Evolutionary conservation across 1,284 basidiomycete species (phyloP), one percentile per base, ranked within the genome.

Genomic region (Sanghuangporus weigelae): DNA sequence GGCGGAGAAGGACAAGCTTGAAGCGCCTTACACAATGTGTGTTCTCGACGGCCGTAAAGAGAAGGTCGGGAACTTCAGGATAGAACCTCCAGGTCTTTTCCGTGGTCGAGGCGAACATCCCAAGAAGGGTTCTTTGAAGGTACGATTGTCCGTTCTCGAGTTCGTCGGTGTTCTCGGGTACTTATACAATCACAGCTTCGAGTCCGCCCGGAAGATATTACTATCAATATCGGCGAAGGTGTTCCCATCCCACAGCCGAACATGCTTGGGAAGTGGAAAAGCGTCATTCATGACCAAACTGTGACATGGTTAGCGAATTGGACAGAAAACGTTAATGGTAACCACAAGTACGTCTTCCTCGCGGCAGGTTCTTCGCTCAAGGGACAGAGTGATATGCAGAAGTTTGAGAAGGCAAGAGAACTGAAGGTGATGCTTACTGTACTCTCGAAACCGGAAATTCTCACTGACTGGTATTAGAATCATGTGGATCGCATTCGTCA

Each of bases 51-150:
- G 96, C 23, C 87, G 95, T 60, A 96, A 95, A 76, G 97, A 99
- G 79, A 98, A 97, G 75, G 87, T 98, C 59, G 97, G 97, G 62
- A 99, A 99, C 79, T 98, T 99, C 81, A 87, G 95, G 68, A 89
- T 98, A 57, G 97, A 99, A 82, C 97, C 97, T 72, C 97, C 97
- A 19, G 95, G 95, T 49, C 80, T 99, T 50, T 99, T 99, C 79
- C 84, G 96, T 75, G 97, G 97, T 65, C 95, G 97, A 68, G 97
- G 97, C 64, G 95, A 98, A 71, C 97, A 99, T 76, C 97, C 97
- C 1, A 96, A 93, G 81, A 98, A 98, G 75, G 97, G 97, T 26
- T 90, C 89, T 59, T 82, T 98, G 66, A 99, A 99, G 84, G 93
- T 95, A 70, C 69, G 75, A 71, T 8, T 38, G 7, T n/a, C 16